Conservation (phyloP, 768 basidiomycete genomes). For the Thelephora ganbajun region DNA sequence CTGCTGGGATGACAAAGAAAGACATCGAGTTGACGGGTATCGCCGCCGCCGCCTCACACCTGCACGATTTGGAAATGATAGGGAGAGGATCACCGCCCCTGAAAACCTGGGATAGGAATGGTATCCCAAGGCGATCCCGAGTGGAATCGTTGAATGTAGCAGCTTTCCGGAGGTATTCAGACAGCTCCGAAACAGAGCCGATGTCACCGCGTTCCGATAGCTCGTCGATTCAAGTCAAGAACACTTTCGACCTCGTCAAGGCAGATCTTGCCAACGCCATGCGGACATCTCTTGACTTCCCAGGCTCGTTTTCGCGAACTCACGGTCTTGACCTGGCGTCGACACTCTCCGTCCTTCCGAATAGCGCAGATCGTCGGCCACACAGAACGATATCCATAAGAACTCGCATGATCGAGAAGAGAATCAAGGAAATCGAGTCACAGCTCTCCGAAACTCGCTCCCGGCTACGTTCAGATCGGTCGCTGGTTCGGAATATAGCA, state of each 20-base stretch:
- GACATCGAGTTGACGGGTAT: constrained; percentile 71
- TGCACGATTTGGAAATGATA: constrained; percentile 46
- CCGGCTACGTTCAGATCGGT: constrained; percentile 54
- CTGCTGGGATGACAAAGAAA: constrained; percentile 49
- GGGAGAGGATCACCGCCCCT: constrained; percentile 11
- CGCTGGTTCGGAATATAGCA: constrained; percentile 67
- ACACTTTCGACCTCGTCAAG: constrained; percentile 79
- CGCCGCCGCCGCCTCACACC: constrained; percentile 76
- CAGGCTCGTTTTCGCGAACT: constrained; percentile 17
- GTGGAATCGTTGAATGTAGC: background rate
- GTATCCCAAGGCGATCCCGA: constrained; percentile 6
- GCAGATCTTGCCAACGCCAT: constrained; percentile 57
- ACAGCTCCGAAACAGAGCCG: constrained; percentile 27
- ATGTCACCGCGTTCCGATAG: constrained; percentile 43
- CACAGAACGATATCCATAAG: constrained; percentile 31
- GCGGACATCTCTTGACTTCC: constrained; percentile 17
- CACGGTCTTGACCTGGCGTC: constrained; percentile 17
- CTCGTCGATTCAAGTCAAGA: constrained; percentile 51
- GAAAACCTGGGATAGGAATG: constrained; percentile 24
- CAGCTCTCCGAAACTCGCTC: constrained; percentile 38
- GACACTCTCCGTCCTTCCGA: constrained; percentile 5
- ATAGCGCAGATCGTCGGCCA: constrained; percentile 5
- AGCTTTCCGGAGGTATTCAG: background rate
- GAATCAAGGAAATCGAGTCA: constrained; percentile 51
- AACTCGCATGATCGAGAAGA: constrained; percentile 39